A percentile compares a stretch with the other conserved stretches of the same genome.
Conservation (phyloP, 345 rosid genomes). For the Cochlearia excelsa region DNA sequence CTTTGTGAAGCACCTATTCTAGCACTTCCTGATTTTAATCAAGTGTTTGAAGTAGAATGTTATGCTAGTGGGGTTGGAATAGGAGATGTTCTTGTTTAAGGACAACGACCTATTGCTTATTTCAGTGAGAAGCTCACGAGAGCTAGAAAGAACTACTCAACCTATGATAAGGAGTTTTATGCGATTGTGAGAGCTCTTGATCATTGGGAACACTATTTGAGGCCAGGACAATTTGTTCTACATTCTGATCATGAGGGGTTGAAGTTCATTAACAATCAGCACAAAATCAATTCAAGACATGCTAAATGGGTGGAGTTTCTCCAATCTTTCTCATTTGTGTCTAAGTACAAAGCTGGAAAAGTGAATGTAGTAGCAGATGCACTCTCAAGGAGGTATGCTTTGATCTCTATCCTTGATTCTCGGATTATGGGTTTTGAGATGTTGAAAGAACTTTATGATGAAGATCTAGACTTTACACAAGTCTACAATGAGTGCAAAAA, state of each 20-base stretch:
- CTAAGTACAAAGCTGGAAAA: not conserved
- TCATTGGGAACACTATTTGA: not conserved
- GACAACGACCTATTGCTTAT: not conserved
- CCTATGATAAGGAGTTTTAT: not conserved
- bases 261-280: not conserved
- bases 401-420: too few species aligned
- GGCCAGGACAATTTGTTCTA: not conserved
- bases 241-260: not conserved
- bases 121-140: not conserved
- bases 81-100: not conserved
- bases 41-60: constrained; percentile 5
- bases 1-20: not conserved
- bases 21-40: constrained; percentile 1
- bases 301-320: not conserved
- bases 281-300: not conserved
- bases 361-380: not conserved
- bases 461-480: not conserved
- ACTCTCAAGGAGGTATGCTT: not conserved
- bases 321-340: not conserved
- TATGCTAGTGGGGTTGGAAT: not conserved
- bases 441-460: too few species aligned
- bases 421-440: too few species aligned
- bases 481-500: not conserved
- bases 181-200: not conserved
- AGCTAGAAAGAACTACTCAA: not conserved